Conservation (phyloP, 768 basidiomycete genomes). For the Agrocybe praecox region DNA sequence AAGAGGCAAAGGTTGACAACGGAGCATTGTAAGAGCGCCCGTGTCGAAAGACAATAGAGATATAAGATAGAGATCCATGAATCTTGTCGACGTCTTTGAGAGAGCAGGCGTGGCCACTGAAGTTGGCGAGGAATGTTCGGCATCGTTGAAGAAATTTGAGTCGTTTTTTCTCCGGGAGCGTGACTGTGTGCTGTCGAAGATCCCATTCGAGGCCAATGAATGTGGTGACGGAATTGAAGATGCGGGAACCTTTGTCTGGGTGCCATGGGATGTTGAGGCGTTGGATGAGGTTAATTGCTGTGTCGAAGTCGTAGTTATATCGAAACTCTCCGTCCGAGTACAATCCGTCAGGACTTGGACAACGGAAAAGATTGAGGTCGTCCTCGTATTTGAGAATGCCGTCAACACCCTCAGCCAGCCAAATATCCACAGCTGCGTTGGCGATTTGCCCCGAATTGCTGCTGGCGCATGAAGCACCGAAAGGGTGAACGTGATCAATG, state of each 20-base stretch:
- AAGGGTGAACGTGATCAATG: constrained; percentile 16
- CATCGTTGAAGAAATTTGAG: constrained; percentile 8
- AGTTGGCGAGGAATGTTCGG: constrained; percentile 18
- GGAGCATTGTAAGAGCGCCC: constrained; percentile 28
- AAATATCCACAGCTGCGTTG: constrained; percentile 26
- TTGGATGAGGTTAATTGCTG: not conserved
- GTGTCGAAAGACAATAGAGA: constrained; percentile 25
- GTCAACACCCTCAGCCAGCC: constrained; percentile 4
- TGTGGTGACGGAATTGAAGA: not conserved
- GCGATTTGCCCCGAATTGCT: constrained; percentile 33
- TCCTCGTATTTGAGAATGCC: constrained; percentile 13
- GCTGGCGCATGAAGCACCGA: constrained; percentile 28
- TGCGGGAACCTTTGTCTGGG: not conserved
- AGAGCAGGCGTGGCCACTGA: constrained; percentile 29
- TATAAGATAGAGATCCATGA: constrained; percentile 34
- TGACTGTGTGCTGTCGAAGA: not conserved
- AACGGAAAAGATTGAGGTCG: constrained; percentile 16
- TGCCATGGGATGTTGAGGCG: not conserved
- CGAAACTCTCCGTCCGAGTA: not conserved
- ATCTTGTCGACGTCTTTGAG: constrained; percentile 20
- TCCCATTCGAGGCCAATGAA: constrained; percentile 1
- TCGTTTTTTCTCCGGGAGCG: not conserved
- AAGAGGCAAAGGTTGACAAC: constrained; percentile 23
- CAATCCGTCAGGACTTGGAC: constrained; percentile 12
- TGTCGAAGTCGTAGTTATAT: not conserved